These are phyloP conservation scores for Telfairia occidentalis DNA, from an alignment of 331 rosid species.

Conservation along the genomic window DNA sequence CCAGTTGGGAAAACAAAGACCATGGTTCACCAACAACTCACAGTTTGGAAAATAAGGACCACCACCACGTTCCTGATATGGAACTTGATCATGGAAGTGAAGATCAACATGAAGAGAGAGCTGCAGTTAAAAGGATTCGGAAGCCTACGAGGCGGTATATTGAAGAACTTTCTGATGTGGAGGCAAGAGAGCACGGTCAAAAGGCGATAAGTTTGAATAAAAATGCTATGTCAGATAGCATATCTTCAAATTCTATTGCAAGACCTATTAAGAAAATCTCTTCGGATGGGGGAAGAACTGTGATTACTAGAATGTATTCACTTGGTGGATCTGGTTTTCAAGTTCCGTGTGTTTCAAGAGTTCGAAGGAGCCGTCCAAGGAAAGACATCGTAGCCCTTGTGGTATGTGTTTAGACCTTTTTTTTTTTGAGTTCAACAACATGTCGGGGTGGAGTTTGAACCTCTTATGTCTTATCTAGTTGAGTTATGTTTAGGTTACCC, in stretches of 20 bases:
- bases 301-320: constrained; percentile 57
- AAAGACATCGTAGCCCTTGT: constrained; percentile 55
- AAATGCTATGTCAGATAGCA: constrained; percentile 28
- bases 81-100: constrained; percentile 42
- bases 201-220: constrained; percentile 32
- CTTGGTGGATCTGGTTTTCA: constrained; percentile 74
- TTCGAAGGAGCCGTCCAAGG: constrained; percentile 95
- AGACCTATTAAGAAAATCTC: constrained; percentile 37
- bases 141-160: constrained; percentile 94
- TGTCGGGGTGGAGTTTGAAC: not conserved
- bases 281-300: constrained; percentile 42
- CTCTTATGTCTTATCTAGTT: no score
- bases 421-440: not conserved
- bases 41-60: constrained; percentile 25
- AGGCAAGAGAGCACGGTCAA: constrained; percentile 46
- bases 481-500: no score
- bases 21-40: constrained; percentile 6
- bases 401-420: constrained; percentile 35
- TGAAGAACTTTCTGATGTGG: constrained; percentile 89
- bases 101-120: constrained; percentile 43
- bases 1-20: constrained; percentile 29
- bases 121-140: constrained; percentile 70
- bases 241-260: constrained; percentile 25
- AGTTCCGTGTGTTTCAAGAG: constrained; percentile 76
- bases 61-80: constrained; percentile 26